A percentile compares a stretch with the other conserved stretches of the same genome.
Evolutionary conservation across 129 eudicot genomes (phyloP).

Genomic region (Artemisia tridentata): DNA sequence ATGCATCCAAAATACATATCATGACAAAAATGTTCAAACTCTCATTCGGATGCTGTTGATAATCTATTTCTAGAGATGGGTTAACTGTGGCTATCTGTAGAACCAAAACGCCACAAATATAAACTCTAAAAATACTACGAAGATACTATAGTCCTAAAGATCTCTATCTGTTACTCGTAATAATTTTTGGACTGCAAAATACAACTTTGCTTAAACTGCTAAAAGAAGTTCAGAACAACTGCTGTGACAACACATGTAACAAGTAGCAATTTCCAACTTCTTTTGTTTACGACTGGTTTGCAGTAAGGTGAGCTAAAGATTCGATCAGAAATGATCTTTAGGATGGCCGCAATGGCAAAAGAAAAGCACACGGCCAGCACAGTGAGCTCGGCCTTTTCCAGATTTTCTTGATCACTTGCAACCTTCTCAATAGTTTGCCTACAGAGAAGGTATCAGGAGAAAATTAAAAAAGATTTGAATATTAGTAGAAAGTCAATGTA

Average conservation of each 20-base stretch:
- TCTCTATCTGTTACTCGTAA: conserved; percentile 17
- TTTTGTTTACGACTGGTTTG: conserved; percentile 21
- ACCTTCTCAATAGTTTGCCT: conserved; percentile 73
- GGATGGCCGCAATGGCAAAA: conserved; percentile 51
- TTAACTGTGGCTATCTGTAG: background rate
- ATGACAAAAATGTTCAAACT: background rate
- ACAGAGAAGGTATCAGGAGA: conserved; percentile 18
- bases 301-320: conserved; percentile 25
- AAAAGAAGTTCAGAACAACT: conserved; percentile 29
- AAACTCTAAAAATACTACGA: conserved; percentile 23
- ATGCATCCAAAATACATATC: background rate
- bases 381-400: conserved; percentile 72
- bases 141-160: conserved; percentile 16
- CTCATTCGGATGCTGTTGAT: conserved; percentile 3
- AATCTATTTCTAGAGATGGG: conserved; percentile 8
- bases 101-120: conserved; percentile 3
- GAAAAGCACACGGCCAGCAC: conserved; percentile 54
- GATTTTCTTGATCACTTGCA: conserved; percentile 52
- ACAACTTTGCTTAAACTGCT: conserved; percentile 9
- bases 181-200: background rate
- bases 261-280: conserved; percentile 43
- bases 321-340: conserved; percentile 48
- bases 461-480: background rate
- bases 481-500: background rate
- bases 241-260: conserved; percentile 37